Conservation (phyloP, 805 yeast genomes). For the Cyberlindnera mississippiensis region DNA sequence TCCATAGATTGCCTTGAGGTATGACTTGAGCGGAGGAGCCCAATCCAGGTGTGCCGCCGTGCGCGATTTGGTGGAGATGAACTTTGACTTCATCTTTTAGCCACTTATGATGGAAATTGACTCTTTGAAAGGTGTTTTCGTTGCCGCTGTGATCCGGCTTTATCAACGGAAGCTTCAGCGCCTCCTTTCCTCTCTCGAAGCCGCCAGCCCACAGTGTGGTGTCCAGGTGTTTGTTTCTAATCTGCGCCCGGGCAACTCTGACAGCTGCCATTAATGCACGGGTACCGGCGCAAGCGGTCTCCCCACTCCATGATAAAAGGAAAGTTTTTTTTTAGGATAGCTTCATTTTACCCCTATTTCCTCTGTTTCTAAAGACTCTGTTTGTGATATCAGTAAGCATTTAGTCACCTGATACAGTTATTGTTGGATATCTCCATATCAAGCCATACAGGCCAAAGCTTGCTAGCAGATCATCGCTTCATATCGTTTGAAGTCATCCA, state of each 20-base stretch:
- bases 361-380: too few species aligned
- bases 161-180: too few species aligned
- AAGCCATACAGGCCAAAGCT: too few species aligned
- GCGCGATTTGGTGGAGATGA: constrained; percentile 30
- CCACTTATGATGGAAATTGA: background rate
- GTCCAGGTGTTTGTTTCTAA: constrained; percentile 8
- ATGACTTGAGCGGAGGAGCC: constrained; percentile 54
- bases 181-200: background rate
- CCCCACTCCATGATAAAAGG: background rate
- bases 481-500: too few species aligned
- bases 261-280: constrained; percentile 6
- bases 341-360: too few species aligned
- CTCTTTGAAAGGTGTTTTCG: background rate
- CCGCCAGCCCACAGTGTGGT: background rate
- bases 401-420: too few species aligned
- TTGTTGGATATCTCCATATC: too few species aligned
- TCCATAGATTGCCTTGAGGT: constrained; percentile 62
- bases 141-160: too few species aligned
- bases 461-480: too few species aligned
- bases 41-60: constrained; percentile 61
- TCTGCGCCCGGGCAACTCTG: too few species aligned
- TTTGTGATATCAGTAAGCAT: too few species aligned
- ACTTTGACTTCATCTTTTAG: constrained; percentile 17
- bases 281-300: constrained; percentile 2
- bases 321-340: too few species aligned